These are phyloP conservation scores for Penicillium longicatenatum DNA, from an alignment of 495 filamentous ascomycete species.

Conservation along the genomic window DNA sequence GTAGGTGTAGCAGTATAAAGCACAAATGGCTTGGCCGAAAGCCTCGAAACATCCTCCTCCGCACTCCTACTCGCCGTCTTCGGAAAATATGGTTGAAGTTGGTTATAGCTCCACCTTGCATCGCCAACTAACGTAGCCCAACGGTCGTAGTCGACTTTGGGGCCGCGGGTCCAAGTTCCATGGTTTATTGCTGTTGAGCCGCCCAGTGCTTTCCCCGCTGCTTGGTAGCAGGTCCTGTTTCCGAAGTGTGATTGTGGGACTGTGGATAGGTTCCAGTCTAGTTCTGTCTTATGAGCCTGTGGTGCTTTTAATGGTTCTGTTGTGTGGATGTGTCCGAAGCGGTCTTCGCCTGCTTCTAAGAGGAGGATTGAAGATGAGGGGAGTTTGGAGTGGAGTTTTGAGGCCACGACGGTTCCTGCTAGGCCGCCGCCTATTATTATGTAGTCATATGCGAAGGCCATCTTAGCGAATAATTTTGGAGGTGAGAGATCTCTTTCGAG, in stretches of 20 bases:
- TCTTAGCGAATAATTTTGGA: no score
- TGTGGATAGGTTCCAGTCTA: constrained; percentile 37
- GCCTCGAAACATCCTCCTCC: constrained; percentile 14
- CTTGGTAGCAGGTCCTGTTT: constrained; percentile 21
- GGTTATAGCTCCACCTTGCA: constrained; percentile 36
- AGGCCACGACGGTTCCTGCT: constrained; percentile 44
- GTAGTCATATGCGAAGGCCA: constrained; percentile 19
- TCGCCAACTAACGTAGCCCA: constrained; percentile 39
- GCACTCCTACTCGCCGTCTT: constrained; percentile 21
- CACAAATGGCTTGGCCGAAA: constrained; percentile 5
- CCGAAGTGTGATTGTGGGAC: constrained; percentile 30
- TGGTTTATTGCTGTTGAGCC: constrained; percentile 29
- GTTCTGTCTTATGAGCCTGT: constrained; percentile 23
- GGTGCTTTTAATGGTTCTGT: constrained; percentile 10
- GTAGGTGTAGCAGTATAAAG: constrained; percentile 21
- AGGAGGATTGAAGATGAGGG: constrained; percentile 26
- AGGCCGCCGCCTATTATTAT: constrained; percentile 47
- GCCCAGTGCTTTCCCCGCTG: constrained; percentile 38
- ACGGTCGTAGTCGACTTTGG: constrained; percentile 36
- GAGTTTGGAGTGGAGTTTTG: constrained; percentile 23
- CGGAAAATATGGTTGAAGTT: constrained; percentile 29
- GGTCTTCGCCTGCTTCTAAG: constrained; percentile 35
- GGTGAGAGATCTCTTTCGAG: no score
- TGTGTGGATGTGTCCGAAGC: constrained; percentile 17
- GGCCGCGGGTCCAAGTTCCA: constrained; percentile 35